phyloP scores from a whole-genome alignment of 2,329 filamentous ascomycete species.

The Pseudogymnoascus sp. region DNA sequence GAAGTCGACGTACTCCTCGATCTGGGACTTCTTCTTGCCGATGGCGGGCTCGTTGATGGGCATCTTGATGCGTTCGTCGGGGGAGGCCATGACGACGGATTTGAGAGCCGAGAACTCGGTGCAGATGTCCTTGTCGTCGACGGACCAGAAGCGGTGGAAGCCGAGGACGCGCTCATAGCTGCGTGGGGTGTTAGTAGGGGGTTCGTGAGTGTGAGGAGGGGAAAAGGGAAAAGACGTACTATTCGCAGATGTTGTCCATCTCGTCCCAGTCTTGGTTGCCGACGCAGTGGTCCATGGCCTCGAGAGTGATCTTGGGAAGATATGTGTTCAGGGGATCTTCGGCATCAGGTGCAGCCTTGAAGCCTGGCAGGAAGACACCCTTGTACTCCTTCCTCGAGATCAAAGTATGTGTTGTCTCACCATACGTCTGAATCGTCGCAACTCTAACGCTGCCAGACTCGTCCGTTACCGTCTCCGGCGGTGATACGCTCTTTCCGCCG shows the following conservation, averaged over 20 bases:
- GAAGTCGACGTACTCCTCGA: slow-evolving; percentile 88
- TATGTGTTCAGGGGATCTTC: slow-evolving; percentile 29
- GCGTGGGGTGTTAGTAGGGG: neutral
- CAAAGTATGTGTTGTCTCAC: slow-evolving; percentile 90
- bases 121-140: slow-evolving; percentile 87
- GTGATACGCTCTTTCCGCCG: slow-evolving; percentile 54
- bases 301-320: slow-evolving; percentile 58
- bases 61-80: slow-evolving; percentile 88
- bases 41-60: slow-evolving; percentile 93
- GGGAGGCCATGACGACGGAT: slow-evolving; percentile 82
- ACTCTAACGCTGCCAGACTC: slow-evolving; percentile 53
- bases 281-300: slow-evolving; percentile 89
- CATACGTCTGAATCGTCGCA: slow-evolving; percentile 84
- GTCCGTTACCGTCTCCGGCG: slow-evolving; percentile 47
- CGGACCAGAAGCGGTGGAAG: slow-evolving; percentile 96
- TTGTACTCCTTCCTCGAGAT: slow-evolving; percentile 64
- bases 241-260: slow-evolving; percentile 59
- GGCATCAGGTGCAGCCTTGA: slow-evolving; percentile 43
- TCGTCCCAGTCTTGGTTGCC: slow-evolving; percentile 95
- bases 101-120: slow-evolving; percentile 86
- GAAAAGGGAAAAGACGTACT: slow-evolving; percentile 28
- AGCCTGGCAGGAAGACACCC: slow-evolving; percentile 79
- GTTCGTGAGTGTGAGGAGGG: neutral
- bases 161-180: slow-evolving; percentile 77
- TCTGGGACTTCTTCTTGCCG: slow-evolving; percentile 87